Conservation (phyloP, 352 stramenopile species). For the Pythium chondricola region DNA sequence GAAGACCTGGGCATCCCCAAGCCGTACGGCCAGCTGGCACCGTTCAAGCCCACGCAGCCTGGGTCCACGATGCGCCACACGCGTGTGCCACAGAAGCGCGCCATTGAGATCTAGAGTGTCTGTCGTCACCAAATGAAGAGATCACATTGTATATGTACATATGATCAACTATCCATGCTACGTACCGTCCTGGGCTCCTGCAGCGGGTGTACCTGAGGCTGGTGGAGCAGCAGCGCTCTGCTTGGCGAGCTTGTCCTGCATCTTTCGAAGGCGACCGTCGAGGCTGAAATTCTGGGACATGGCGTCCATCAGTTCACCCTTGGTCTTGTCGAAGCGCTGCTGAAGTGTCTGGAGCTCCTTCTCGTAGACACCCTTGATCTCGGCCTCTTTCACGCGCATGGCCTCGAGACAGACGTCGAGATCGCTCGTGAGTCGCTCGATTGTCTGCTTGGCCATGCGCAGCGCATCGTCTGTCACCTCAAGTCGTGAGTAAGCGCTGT, state of each 20-base stretch:
- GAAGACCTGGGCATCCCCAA: conserved; percentile 90
- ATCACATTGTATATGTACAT: too few species aligned
- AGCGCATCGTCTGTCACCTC: conserved; percentile 32
- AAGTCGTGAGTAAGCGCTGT: conserved; percentile 37
- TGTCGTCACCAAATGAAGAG: neutral
- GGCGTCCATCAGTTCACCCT: conserved; percentile 67
- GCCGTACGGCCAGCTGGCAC: conserved; percentile 87
- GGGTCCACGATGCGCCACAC: conserved; percentile 93
- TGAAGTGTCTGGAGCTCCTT: conserved; percentile 39
- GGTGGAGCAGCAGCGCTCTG: too few species aligned
- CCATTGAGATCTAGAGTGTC: conserved; percentile 90
- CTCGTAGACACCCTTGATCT: conserved; percentile 37
- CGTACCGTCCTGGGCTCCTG: neutral
- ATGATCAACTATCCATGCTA: too few species aligned
- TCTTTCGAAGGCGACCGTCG: conserved; percentile 53
- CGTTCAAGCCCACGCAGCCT: conserved; percentile 88
- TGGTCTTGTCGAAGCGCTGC: conserved; percentile 64
- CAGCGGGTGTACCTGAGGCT: conserved; percentile 19
- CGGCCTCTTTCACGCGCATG: conserved; percentile 28
- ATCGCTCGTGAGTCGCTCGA: conserved; percentile 21
- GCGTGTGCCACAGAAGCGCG: conserved; percentile 67
- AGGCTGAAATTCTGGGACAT: conserved; percentile 59
- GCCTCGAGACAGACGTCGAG: conserved; percentile 23
- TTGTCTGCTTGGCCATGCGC: conserved; percentile 16
- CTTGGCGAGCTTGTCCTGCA: conserved; percentile 65